These are phyloP conservation scores for Elongisporangium senticosum DNA, from an alignment of 352 stramenopile species.

Conservation along the genomic window DNA sequence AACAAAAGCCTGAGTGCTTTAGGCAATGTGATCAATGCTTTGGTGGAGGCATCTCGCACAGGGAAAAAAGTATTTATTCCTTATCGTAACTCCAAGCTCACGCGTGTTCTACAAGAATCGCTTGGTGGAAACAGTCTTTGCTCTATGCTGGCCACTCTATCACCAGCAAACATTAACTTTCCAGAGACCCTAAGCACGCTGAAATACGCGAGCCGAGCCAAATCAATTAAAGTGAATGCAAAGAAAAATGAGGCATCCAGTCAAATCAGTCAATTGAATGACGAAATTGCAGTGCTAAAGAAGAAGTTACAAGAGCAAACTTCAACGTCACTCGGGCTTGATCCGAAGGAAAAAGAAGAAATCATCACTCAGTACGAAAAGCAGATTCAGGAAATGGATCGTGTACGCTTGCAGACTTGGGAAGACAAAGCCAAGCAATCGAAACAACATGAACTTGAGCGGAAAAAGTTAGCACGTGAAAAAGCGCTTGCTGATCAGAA, in stretches of 20 bases:
- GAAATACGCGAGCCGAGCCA: conserved; percentile 93
- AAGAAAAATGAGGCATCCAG: conserved; percentile 91
- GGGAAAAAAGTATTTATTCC: conserved; percentile 90
- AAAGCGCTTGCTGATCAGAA: conserved; percentile 74
- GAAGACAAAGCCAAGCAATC: conserved; percentile 84
- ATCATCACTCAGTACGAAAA: conserved; percentile 84
- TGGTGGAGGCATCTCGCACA: conserved; percentile 76
- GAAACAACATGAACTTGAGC: conserved; percentile 83
- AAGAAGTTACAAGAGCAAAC: conserved; percentile 83
- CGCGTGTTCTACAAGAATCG: conserved; percentile 88
- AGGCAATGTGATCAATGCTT: conserved; percentile 92
- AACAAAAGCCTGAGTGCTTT: conserved; percentile 92
- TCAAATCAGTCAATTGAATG: conserved; percentile 88
- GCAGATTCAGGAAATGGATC: conserved; percentile 88
- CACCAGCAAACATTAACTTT: conserved; percentile 93
- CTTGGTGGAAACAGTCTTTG: conserved; percentile 93
- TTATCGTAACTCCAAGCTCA: conserved; percentile 94
- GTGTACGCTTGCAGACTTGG: conserved; percentile 80
- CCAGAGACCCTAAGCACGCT: conserved; percentile 94
- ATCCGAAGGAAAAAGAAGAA: conserved; percentile 84
- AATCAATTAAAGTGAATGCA: conserved; percentile 92
- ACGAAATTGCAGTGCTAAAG: conserved; percentile 85
- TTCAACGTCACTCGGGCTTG: conserved; percentile 47
- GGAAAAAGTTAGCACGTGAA: conserved; percentile 74
- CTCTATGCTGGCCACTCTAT: conserved; percentile 94